Base-by-base conservation (phyloP, 2,329 filamentous ascomycete genomes). In the Colletotrichum australisinense region DNA sequence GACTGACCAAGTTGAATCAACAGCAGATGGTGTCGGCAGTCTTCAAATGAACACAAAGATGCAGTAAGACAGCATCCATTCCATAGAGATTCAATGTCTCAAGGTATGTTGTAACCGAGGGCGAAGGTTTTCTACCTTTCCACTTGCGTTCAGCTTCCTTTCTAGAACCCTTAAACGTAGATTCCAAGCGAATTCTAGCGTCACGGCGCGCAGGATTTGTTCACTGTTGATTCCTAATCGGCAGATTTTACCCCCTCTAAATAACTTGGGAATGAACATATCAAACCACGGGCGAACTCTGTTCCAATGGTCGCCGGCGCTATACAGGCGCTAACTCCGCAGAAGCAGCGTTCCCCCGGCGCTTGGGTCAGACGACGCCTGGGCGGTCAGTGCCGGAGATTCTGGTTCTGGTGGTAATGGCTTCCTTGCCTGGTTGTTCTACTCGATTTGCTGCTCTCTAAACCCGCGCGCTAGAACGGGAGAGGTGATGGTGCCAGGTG, bases 211-310 rank as follows among this genome's bases (percentile, higher is more conserved):
- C 53, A 8, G 35, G 38, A 42, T 3, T 7, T 19, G 38, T 19
- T 42, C 16, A 19, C 1, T 49, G 16, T 22, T 49, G 19, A 49
- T 49, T 49, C 19, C 19, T 19, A 22, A 49, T 32, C n/a, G 8
- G 26, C 24, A 56, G 46, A 42, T 32, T 28, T 55, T n/a, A 49
- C 12, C 28, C 14, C n/a, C 19, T 3, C 11, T 19, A 16, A 30
- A 57, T 16, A 30, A 19, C 28, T 32, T 46, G 53, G 22, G 42
- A 69, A 63, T 53, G 24, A 49, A n/a, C 42, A 49, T 42, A 64
- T 72, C 65, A 72, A 69, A 69, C 69, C 53, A 59, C 53, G 65
- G 69, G 42, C 65, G 30, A 69, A 72, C 69, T 72, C 24, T 69
- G 58, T 69, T 68, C 32, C 57, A 30, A 69, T 46, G 24, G 12